phyloP scores from a whole-genome alignment of 192 early-diverging fungal species.

The Entomortierella lignicola region DNA sequence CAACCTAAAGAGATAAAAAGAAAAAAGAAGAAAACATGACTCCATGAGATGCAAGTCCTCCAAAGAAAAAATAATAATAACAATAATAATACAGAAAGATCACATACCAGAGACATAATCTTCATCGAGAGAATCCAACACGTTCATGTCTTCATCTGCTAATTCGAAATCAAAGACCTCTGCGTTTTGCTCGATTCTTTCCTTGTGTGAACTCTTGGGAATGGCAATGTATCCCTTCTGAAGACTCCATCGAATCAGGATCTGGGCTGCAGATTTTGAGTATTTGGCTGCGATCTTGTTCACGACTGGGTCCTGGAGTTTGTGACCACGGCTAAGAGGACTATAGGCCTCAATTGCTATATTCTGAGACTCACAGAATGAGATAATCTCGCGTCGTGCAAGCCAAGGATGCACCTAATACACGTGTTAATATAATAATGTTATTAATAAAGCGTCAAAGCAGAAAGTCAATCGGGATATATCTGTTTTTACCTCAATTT shows the following conservation, averaged over 20 bases:
- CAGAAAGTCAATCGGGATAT: neutral
- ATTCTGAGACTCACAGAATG: constrained; percentile 57
- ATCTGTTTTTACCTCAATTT: constrained; percentile 69
- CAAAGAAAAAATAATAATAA: constrained; percentile 1
- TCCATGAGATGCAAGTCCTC: too few species aligned
- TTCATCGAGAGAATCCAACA: constrained; percentile 65
- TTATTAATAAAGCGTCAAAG: neutral
- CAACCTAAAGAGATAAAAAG: constrained; percentile 10
- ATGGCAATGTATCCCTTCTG: constrained; percentile 68
- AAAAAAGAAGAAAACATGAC: neutral
- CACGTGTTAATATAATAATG: neutral
- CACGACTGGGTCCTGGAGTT: constrained; percentile 61
- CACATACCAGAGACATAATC: constrained; percentile 54
- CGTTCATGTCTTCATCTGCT: constrained; percentile 64
- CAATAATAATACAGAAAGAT: neutral
- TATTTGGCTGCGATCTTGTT: constrained; percentile 62
- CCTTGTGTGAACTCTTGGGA: constrained; percentile 66
- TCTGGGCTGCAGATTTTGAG: constrained; percentile 64
- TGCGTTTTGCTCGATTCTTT: constrained; percentile 67
- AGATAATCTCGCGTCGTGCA: constrained; percentile 54
- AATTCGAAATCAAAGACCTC: constrained; percentile 70
- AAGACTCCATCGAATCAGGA: constrained; percentile 69
- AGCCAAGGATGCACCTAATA: constrained; percentile 63
- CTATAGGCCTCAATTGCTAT: constrained; percentile 69
- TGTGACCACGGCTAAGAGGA: constrained; percentile 62